Conservation (phyloP, 495 filamentous ascomycete genomes). For the Lepraria neglecta region DNA sequence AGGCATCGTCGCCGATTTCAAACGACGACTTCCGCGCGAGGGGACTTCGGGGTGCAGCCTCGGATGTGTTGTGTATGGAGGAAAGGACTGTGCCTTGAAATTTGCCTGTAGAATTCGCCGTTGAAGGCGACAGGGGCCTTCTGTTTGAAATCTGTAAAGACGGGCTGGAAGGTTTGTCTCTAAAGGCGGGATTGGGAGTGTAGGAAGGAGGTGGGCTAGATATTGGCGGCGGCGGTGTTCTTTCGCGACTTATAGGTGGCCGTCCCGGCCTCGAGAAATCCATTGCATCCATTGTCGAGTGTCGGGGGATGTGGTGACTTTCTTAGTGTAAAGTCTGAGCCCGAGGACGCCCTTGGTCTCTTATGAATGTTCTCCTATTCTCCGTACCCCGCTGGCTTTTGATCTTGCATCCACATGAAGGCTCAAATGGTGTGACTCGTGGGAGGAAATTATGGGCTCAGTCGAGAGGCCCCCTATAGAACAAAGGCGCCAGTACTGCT, state of each 20-base stretch:
- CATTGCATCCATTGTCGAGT: neutral
- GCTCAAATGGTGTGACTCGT: neutral
- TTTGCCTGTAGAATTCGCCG: slow-evolving; percentile 11
- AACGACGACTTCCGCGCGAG: slow-evolving; percentile 22
- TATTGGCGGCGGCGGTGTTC: slow-evolving; percentile 15
- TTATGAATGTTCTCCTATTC: neutral
- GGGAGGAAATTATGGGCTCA: neutral
- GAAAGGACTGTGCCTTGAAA: slow-evolving; percentile 11
- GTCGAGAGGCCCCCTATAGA: neutral
- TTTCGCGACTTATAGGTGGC: slow-evolving; percentile 10
- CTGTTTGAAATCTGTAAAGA: slow-evolving; percentile 19
- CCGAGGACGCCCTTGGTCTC: neutral
- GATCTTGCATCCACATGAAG: neutral
- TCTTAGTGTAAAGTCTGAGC: neutral
- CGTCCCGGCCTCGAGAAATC: slow-evolving; percentile 11
- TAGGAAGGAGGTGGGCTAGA: slow-evolving; percentile 15
- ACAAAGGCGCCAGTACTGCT: neutral
- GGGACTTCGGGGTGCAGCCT: slow-evolving; percentile 3
- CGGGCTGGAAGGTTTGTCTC: slow-evolving; percentile 5
- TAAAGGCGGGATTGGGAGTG: neutral
- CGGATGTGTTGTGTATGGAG: slow-evolving; percentile 7
- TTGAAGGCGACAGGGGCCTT: slow-evolving; percentile 19
- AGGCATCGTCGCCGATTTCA: slow-evolving; percentile 22
- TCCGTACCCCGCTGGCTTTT: neutral
- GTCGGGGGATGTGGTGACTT: neutral